Evolutionary conservation across 2,329 filamentous ascomycete species (phyloP).

Genomic region (Aschersonia sp.): DNA sequence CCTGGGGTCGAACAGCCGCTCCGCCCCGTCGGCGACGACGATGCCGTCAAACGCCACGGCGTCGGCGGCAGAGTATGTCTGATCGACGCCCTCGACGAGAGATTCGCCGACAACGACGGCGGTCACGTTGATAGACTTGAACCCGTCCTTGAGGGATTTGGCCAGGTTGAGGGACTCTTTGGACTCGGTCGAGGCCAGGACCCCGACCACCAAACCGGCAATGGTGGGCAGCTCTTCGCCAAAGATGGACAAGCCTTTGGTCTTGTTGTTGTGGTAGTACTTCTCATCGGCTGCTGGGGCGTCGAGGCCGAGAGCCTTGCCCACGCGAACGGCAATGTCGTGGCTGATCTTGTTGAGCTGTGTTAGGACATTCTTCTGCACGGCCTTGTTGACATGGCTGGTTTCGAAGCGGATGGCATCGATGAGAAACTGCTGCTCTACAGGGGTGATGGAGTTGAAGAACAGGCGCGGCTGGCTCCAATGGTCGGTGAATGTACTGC

Average conservation of each 20-base stretch:
- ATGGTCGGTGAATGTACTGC: constrained; percentile 53
- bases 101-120: constrained; percentile 46
- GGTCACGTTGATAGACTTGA: constrained; percentile 36
- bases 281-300: constrained; percentile 43
- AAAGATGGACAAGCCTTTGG: constrained; percentile 44
- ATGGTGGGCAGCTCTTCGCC: constrained; percentile 42
- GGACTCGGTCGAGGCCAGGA: constrained; percentile 34
- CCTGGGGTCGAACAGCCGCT: constrained; percentile 31
- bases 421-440: constrained; percentile 57
- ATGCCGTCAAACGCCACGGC: constrained; percentile 48
- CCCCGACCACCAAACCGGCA: constrained; percentile 47
- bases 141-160: constrained; percentile 28
- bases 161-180: constrained; percentile 32
- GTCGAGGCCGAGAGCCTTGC: constrained; percentile 40
- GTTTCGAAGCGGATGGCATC: constrained; percentile 62
- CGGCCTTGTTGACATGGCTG: constrained; percentile 40
- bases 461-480: constrained; percentile 62
- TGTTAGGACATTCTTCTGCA: constrained; percentile 50
- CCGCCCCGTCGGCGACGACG: constrained; percentile 40
- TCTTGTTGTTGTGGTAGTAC: constrained; percentile 58
- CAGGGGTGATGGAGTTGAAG: constrained; percentile 53
- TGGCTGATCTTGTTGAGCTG: constrained; percentile 57
- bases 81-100: constrained; percentile 37
- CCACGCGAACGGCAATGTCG: constrained; percentile 51
- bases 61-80: constrained; percentile 51